Evolutionary conservation across 257 asterid species (phyloP).

Genomic region (Nicotiana attenuata): DNA sequence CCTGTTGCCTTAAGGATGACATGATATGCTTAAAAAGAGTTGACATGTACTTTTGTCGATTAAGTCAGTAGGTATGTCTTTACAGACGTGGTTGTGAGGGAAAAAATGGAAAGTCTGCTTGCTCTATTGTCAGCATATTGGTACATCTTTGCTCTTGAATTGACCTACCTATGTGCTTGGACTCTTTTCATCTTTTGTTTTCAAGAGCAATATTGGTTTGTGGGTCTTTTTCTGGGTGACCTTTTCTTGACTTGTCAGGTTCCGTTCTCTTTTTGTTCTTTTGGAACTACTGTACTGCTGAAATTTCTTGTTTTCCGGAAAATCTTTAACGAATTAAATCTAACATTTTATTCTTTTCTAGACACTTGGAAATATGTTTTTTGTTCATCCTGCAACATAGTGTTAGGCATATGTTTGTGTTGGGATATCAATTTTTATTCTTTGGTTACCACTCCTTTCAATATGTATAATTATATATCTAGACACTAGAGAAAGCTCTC

Average conservation of each 20-base stretch:
- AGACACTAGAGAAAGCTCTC: background rate
- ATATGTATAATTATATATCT: background rate
- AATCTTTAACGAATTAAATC: background rate
- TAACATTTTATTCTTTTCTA: background rate
- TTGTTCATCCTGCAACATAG: background rate
- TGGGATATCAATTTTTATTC: background rate
- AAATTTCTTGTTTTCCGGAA: background rate
- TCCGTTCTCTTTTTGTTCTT: background rate
- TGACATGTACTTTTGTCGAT: background rate
- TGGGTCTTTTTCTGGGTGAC: background rate
- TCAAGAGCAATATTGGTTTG: background rate
- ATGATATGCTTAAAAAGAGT: background rate
- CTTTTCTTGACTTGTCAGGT: background rate
- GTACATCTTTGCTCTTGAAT: background rate
- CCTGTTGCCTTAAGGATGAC: background rate
- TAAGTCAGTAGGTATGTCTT: background rate
- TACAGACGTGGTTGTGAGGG: background rate
- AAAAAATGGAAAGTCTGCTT: background rate
- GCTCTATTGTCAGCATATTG: background rate
- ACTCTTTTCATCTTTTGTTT: constrained; percentile 4
- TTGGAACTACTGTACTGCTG: background rate
- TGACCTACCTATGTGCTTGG: background rate
- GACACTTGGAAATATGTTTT: background rate
- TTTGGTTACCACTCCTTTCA: background rate
- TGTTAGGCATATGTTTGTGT: background rate